phyloP scores from a whole-genome alignment of 129 eudicot species.

The Ambrosia artemisiifolia region DNA sequence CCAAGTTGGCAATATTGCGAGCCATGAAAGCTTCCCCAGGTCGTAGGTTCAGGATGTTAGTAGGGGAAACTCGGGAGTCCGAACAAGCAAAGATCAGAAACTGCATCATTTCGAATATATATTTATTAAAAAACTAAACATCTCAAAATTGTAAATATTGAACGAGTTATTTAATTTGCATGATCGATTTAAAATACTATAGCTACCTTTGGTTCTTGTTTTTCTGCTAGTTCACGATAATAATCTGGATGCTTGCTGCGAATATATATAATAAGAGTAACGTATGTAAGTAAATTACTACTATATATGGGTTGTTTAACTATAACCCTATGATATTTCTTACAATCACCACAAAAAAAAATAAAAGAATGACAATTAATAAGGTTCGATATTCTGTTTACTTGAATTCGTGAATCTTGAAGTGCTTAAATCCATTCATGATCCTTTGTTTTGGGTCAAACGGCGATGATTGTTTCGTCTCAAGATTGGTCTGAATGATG shows the following conservation, averaged over 20 bases:
- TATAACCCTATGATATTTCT: not conserved
- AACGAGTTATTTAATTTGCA: not conserved
- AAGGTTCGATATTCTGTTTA: slow-evolving; percentile 6
- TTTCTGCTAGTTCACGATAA: slow-evolving; percentile 14
- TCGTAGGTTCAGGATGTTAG: slow-evolving; percentile 26
- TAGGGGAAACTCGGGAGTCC: slow-evolving; percentile 36
- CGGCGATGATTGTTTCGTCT: not conserved
- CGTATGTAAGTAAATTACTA: not conserved
- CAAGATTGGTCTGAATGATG: not conserved
- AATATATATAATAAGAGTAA: not conserved
- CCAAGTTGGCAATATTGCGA: slow-evolving; percentile 25
- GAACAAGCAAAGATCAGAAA: slow-evolving; percentile 33
- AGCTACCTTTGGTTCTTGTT: slow-evolving; percentile 32
- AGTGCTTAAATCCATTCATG: slow-evolving; percentile 10
- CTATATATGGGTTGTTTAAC: not conserved
- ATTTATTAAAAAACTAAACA: not conserved
- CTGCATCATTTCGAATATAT: slow-evolving; percentile 8
- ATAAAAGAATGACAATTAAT: not conserved
- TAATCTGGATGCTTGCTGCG: slow-evolving; percentile 15
- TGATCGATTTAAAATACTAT: not conserved
- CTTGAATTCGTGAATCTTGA: slow-evolving; percentile 25
- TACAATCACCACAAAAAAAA: not conserved
- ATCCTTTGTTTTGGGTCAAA: slow-evolving; percentile 23
- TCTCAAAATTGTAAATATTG: not conserved
- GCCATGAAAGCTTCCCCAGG: slow-evolving; percentile 31